phyloP scores from a whole-genome alignment of 495 filamentous ascomycete species.

The Penicillium bovifimosum region DNA sequence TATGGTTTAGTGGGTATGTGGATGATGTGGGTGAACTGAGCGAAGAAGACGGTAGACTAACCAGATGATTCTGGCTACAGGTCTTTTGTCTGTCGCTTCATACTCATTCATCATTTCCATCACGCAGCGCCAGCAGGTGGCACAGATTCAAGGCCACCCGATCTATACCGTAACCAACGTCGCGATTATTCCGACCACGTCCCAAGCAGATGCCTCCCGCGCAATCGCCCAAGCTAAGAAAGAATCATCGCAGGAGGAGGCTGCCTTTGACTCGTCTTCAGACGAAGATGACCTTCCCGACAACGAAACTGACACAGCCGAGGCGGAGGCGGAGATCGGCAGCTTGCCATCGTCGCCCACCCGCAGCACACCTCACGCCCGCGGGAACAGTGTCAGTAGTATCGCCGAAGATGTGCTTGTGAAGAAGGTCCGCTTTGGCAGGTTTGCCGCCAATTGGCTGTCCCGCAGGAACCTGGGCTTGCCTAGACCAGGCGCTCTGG shows the following conservation, averaged over 20 bases:
- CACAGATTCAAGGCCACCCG: slow-evolving; percentile 72
- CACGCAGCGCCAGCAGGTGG: slow-evolving; percentile 78
- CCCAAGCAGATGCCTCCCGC: slow-evolving; percentile 62
- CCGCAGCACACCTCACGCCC: slow-evolving; percentile 18
- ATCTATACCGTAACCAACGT: slow-evolving; percentile 83
- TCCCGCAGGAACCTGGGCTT: slow-evolving; percentile 71
- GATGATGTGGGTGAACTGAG: not conserved
- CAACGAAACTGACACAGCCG: slow-evolving; percentile 31
- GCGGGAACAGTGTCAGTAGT: slow-evolving; percentile 41
- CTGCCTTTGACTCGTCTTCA: slow-evolving; percentile 26
- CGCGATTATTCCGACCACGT: slow-evolving; percentile 78
- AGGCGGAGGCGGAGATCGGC: slow-evolving; percentile 30
- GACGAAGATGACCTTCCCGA: slow-evolving; percentile 37
- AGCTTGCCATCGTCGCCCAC: slow-evolving; percentile 30
- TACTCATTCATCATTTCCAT: slow-evolving; percentile 80
- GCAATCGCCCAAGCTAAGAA: slow-evolving; percentile 62
- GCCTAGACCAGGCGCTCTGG: slow-evolving; percentile 26
- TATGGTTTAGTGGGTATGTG: slow-evolving; percentile 80
- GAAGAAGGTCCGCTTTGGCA: slow-evolving; percentile 71
- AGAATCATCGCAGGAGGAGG: slow-evolving; percentile 28
- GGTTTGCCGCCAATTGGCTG: slow-evolving; percentile 87
- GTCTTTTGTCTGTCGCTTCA: slow-evolving; percentile 65
- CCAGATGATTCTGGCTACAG: slow-evolving; percentile 31
- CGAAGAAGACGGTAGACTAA: not conserved
- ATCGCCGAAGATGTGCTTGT: slow-evolving; percentile 81